Percentiles rank a stretch among this genome's conserved stretches.
Evolutionary conservation across 176 grass and related monocot species (phyloP).

Genomic region (Otatea glauca): DNA sequence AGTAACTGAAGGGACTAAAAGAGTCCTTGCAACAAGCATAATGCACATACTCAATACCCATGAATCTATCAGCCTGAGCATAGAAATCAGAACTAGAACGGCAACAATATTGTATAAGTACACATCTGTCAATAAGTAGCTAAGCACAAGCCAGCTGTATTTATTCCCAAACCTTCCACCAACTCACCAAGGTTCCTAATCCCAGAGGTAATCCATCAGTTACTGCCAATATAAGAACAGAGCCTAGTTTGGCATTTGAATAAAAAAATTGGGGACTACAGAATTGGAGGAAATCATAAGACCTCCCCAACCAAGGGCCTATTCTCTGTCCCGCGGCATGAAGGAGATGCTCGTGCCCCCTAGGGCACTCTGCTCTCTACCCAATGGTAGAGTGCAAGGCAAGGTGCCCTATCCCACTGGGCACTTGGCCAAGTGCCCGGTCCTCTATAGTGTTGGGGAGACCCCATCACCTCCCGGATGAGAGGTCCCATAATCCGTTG

Average conservation of each 20-base stretch:
- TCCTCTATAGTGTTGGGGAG: too few relatives aligned
- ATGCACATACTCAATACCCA: not conserved
- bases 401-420: too few relatives aligned
- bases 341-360: too few relatives aligned
- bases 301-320: too few relatives aligned
- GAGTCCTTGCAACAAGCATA: not conserved
- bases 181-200: not conserved
- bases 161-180: not conserved
- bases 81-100: not conserved
- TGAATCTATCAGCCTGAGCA: not conserved
- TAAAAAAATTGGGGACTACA: not conserved
- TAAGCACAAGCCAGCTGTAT: not conserved
- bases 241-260: not conserved
- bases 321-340: too few relatives aligned
- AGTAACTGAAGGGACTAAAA: not conserved
- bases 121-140: not conserved
- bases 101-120: not conserved
- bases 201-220: not conserved
- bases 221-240: not conserved
- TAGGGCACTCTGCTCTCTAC: too few relatives aligned
- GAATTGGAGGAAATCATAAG: too few relatives aligned
- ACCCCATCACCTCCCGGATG: too few relatives aligned
- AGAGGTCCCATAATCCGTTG: too few relatives aligned
- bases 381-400: too few relatives aligned
- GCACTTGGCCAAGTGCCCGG: too few relatives aligned